These are phyloP conservation scores for Serendipita sp. DNA, from an alignment of 768 basidiomycete genomes.

Conservation along the genomic window DNA sequence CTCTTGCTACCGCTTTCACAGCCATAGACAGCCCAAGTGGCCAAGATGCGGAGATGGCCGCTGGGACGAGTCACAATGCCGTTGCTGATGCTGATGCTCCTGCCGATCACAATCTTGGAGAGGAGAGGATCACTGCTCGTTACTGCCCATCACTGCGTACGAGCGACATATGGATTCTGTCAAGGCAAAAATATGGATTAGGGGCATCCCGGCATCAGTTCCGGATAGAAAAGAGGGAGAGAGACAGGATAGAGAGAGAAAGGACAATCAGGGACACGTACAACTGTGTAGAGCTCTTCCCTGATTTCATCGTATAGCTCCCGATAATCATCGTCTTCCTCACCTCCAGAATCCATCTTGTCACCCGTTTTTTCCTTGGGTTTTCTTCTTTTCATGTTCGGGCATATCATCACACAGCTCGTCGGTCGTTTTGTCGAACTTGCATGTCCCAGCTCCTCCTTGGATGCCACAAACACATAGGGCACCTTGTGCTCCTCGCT, in stretches of 20 bases:
- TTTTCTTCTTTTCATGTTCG: slow-evolving; percentile 55
- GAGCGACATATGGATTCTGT: slow-evolving; percentile 1
- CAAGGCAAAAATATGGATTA: background rate
- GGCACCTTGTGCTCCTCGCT: slow-evolving; percentile 88
- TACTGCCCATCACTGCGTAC: background rate
- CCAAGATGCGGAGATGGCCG: background rate
- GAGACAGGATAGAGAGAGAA: background rate
- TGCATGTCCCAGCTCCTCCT: slow-evolving; percentile 90
- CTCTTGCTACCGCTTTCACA: background rate
- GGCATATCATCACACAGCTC: slow-evolving; percentile 91
- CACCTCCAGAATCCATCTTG: slow-evolving; percentile 32
- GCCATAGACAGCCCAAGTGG: background rate
- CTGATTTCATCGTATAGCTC: slow-evolving; percentile 77
- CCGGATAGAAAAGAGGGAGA: background rate
- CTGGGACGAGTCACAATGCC: no score
- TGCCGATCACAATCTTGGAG: no score
- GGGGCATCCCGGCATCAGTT: background rate
- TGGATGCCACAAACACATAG: slow-evolving; percentile 77
- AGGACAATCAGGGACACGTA: slow-evolving; percentile 9
- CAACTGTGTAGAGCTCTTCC: slow-evolving; percentile 66
- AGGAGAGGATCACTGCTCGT: background rate
- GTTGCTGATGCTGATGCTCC: no score
- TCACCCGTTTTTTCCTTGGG: slow-evolving; percentile 34
- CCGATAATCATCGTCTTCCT: slow-evolving; percentile 63
- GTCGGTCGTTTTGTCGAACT: slow-evolving; percentile 97